phyloP scores from a whole-genome alignment of 2,329 filamentous ascomycete genomes.

The Pseudogymnoascus sp. region DNA sequence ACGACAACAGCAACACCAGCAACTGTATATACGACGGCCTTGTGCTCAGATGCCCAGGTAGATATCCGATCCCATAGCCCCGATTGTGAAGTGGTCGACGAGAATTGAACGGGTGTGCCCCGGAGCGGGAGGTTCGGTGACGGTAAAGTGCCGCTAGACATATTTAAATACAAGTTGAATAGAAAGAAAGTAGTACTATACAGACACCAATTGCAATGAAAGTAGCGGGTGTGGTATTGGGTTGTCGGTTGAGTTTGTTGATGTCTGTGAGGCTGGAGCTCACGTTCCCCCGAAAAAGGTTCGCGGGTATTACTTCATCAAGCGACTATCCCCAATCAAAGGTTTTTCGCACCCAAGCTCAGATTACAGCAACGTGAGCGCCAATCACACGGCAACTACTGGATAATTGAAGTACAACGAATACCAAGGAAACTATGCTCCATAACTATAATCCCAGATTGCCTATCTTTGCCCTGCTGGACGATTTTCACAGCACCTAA shows the following conservation, averaged over 20 bases:
- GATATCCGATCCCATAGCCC: conserved; percentile 74
- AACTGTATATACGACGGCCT: conserved; percentile 91
- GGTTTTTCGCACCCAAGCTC: conserved; percentile 6
- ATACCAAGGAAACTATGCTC: not conserved
- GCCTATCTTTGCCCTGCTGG: not conserved
- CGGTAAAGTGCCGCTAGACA: conserved; percentile 8
- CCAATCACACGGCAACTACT: not conserved
- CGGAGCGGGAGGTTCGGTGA: conserved; percentile 5
- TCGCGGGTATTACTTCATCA: conserved; percentile 9
- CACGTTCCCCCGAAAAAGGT: conserved; percentile 11
- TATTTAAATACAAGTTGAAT: conserved; percentile 11
- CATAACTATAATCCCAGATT: not conserved
- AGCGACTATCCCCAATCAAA: not conserved
- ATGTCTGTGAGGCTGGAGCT: conserved; percentile 7
- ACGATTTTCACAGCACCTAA: not conserved
- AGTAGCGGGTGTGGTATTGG: not conserved
- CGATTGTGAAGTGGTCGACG: conserved; percentile 25
- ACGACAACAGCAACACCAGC: conserved; percentile 89
- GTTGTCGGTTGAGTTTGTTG: conserved; percentile 7
- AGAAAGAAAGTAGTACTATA: conserved; percentile 7
- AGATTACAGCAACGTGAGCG: not conserved
- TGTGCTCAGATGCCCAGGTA: conserved; percentile 91
- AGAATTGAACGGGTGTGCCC: conserved; percentile 18
- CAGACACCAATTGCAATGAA: conserved; percentile 6
- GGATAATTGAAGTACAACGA: not conserved